These are phyloP conservation scores for Lithohypha guttulata DNA, from an alignment of 2,329 filamentous ascomycete genomes.

Conservation along the genomic window DNA sequence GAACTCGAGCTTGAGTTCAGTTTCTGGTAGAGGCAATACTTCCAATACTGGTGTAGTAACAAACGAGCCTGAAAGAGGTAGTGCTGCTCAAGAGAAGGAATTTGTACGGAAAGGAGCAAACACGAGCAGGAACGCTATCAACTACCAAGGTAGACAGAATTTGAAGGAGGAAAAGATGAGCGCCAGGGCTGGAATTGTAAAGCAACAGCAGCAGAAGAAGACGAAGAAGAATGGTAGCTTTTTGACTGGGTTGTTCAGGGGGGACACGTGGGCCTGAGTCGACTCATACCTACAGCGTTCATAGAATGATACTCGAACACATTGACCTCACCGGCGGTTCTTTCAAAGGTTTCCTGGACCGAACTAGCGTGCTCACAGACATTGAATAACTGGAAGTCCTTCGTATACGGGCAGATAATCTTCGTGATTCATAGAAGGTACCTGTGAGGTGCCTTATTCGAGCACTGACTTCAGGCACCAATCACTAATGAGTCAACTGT, in stretches of 20 bases:
- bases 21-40: slow-evolving; percentile 16
- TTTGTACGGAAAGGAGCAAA: slow-evolving; percentile 20
- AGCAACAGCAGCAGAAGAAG: slow-evolving; percentile 14
- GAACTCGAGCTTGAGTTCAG: slow-evolving; percentile 18
- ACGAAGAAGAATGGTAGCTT: slow-evolving; percentile 18
- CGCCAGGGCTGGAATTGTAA: slow-evolving; percentile 16
- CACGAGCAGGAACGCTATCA: slow-evolving; percentile 20
- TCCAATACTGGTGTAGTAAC: slow-evolving; percentile 21
- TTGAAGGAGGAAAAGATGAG: slow-evolving; percentile 21
- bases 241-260: slow-evolving; percentile 17
- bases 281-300: too few species aligned
- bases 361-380: too few species aligned
- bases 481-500: too few species aligned
- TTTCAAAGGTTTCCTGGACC: too few species aligned
- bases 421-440: too few species aligned
- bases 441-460: too few species aligned
- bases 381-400: too few species aligned
- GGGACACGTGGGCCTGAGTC: slow-evolving; percentile 17
- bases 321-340: too few species aligned
- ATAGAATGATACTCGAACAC: too few species aligned
- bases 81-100: slow-evolving; percentile 18
- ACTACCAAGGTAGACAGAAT: slow-evolving; percentile 16
- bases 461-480: too few species aligned
- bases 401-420: too few species aligned
- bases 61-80: slow-evolving; percentile 18